phyloP scores from a whole-genome alignment of 1,284 basidiomycete species.

The Sporisorium sorghi region DNA sequence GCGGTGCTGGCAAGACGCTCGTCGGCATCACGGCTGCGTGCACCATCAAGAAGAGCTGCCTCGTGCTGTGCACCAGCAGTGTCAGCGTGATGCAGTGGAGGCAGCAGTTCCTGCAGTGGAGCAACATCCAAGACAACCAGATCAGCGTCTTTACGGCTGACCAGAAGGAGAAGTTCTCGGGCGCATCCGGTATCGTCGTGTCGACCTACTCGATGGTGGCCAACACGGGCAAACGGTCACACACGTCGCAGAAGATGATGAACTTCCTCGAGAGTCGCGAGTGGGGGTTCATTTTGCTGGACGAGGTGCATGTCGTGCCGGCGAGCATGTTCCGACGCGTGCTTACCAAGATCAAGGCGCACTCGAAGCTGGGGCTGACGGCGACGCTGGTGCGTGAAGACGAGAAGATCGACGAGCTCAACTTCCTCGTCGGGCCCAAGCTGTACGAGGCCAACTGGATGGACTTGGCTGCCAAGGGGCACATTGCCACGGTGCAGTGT shows the following conservation, averaged over 20 bases:
- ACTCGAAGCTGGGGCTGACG: conserved; percentile 67
- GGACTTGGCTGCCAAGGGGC: conserved; percentile 98
- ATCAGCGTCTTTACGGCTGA: conserved; percentile 69
- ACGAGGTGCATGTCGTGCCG: conserved; percentile 69
- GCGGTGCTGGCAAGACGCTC: conserved; percentile 97
- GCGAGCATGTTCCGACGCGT: conserved; percentile 70
- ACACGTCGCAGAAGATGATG: conserved; percentile 70
- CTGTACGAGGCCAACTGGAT: conserved; percentile 99
- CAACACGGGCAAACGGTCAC: conserved; percentile 68
- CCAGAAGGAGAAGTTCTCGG: conserved; percentile 68
- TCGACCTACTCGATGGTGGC: conserved; percentile 70
- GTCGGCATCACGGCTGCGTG: conserved; percentile 99
- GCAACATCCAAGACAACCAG: conserved; percentile 69
- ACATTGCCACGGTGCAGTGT: conserved; percentile 96
- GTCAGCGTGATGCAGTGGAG: conserved; percentile 69
- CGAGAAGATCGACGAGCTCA: conserved; percentile 97
- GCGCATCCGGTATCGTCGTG: conserved; percentile 67
- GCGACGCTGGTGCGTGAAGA: conserved; percentile 97
- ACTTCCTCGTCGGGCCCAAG: conserved; percentile 99
- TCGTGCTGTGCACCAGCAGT: conserved; percentile 83
- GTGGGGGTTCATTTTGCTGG: conserved; percentile 69
- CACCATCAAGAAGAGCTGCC: conserved; percentile 97
- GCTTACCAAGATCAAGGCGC: conserved; percentile 69
- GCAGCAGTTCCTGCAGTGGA: conserved; percentile 69
- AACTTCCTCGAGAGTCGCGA: conserved; percentile 68